A percentile compares a stretch with the other conserved stretches of the same genome.
Conservation (phyloP, 139 green algal species). For the Spirogloea muscicola region DNA sequence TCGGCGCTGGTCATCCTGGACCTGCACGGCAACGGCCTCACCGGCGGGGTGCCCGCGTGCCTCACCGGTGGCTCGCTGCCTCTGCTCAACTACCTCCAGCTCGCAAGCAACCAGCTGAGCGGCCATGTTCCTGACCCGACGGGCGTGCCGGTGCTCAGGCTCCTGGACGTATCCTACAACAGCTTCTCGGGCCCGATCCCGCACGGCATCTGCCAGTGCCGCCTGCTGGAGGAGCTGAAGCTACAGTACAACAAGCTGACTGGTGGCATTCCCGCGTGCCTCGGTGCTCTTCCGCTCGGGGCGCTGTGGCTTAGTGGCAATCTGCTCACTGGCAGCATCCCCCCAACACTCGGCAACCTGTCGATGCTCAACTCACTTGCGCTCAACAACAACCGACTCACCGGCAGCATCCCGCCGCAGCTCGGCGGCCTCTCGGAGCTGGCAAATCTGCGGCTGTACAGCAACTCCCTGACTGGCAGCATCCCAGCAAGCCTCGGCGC, state of each 20-base stretch:
- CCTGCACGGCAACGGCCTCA: conserved; percentile 5
- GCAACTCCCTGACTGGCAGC: no score
- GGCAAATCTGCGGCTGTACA: no score
- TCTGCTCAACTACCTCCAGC: not conserved
- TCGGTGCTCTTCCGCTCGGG: no score
- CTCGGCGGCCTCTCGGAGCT: no score
- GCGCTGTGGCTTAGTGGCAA: no score
- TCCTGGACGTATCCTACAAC: conserved; percentile 15
- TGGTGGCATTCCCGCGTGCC: no score
- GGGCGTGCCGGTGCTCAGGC: not conserved
- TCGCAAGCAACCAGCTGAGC: conserved; percentile 7
- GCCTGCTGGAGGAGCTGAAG: not conserved
- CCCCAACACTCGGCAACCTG: no score
- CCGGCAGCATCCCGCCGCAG: no score
- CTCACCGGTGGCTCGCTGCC: conserved; percentile 1
- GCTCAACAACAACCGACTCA: no score
- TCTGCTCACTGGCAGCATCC: no score
- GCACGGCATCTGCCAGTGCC: not conserved
- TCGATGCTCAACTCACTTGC: no score
- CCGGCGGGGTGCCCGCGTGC: conserved; percentile 1
- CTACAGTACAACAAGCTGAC: not conserved
- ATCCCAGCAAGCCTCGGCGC: no score
- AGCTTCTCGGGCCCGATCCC: conserved; percentile 12
- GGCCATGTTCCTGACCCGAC: not conserved
- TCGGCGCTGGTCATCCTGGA: conserved; percentile 6